These are phyloP conservation scores for Agapanthus africanus DNA, from an alignment of 106 monocot genomes.

Conservation along the genomic window DNA sequence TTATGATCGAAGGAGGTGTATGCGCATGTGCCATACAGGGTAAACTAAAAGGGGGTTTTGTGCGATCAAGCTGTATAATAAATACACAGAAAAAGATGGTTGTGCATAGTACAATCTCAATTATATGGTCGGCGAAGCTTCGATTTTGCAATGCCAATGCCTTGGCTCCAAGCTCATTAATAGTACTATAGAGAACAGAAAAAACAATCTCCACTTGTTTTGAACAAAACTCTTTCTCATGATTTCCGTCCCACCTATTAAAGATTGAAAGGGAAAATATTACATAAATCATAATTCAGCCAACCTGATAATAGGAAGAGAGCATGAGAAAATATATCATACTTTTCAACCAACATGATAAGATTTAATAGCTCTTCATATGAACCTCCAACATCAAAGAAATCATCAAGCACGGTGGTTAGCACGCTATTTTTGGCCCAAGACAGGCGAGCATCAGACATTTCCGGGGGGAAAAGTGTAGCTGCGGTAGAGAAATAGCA, in stretches of 20 bases:
- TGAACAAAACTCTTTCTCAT: slow-evolving; percentile 32
- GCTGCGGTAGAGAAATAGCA: slow-evolving; percentile 65
- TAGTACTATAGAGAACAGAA: no score
- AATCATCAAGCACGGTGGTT: slow-evolving; percentile 84
- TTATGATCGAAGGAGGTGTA: no score
- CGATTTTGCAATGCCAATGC: no score
- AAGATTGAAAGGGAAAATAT: background rate
- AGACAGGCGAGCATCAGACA: slow-evolving; percentile 49
- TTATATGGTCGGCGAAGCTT: no score
- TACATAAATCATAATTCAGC: slow-evolving; percentile 36
- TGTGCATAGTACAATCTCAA: no score
- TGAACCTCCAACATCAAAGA: slow-evolving; percentile 90
- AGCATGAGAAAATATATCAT: slow-evolving; percentile 8
- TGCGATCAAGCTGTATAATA: no score
- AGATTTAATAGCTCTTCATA: slow-evolving; percentile 54
- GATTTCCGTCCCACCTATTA: slow-evolving; percentile 59
- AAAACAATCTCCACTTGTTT: no score
- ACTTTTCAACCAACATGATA: slow-evolving; percentile 58
- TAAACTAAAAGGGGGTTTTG: no score
- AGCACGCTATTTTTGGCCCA: slow-evolving; percentile 85
- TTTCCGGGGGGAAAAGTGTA: slow-evolving; percentile 47
- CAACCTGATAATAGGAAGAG: slow-evolving; percentile 21
- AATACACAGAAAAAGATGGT: no score
- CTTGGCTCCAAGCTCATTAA: no score
- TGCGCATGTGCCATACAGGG: no score